Evolutionary conservation across 192 early-diverging fungal genomes (phyloP), one percentile per base, ranked within the genome.

Genomic region (Coemansia sp.): DNA sequence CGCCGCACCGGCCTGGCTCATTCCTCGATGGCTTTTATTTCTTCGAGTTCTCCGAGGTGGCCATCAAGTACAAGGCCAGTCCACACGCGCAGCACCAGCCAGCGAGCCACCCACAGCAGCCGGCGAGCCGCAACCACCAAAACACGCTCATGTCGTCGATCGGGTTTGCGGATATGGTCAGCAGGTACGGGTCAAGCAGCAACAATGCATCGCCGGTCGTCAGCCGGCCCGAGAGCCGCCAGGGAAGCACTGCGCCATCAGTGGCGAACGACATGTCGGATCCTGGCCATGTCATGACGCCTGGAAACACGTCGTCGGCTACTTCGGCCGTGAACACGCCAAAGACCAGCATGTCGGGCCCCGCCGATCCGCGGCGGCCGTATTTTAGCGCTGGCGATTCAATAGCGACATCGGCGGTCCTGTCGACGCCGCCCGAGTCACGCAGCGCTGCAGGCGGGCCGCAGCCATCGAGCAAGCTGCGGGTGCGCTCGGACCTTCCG

Each of bases 1-100:
- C 87, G 29, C 80, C 71, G 23, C 67, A 75, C 20, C 70, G 64
- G 5, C 58, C 68, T n/a, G 83, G 87, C 38, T 37, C 60, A 16
- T 92, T 98, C 48, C 53, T 92, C 53, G 95, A 98, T 51, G 93
- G 92, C 0, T 82, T 86, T 32, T 90, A 89, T 54, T 95, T 89
- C 77, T 98, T 95, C 56, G 54, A 41, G 44, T 62, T 70, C 34
- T 54, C 60, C 6, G 67, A 70, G 26, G 36, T 55, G 3, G 46
- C 54, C 2, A 21, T 53, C 21, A 36, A 17, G 12, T 38, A 20
- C 38, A 47, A 34, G 38, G 38, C 21, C 31, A 40, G 56, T 31
- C 45, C 39, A 16, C 23, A 20, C 11, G 26, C 26, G 23, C 52
- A 46, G 36, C 28, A 8, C 5, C 28, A 29, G 8, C 8, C 5